Evolutionary conservation across 2,329 filamentous ascomycete genomes (phyloP).

Genomic region (Arthrobotrys musiformis): DNA sequence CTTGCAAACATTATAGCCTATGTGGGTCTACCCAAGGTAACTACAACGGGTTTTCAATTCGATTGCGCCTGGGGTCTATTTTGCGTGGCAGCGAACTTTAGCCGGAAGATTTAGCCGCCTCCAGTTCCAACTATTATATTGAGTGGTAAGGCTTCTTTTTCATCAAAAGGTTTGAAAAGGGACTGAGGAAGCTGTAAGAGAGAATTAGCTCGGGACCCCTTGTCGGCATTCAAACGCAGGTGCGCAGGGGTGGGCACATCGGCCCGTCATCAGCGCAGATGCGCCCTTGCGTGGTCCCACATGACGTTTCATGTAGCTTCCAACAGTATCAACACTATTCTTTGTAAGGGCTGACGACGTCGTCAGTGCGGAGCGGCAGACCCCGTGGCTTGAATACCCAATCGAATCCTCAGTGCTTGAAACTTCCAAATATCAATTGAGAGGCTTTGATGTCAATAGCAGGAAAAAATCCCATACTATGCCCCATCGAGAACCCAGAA

Average conservation of each 20-base stretch:
- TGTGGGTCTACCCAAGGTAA: slow-evolving; percentile 37
- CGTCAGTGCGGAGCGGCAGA: neutral
- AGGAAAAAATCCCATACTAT: neutral
- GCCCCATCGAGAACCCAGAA: neutral
- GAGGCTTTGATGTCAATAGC: neutral
- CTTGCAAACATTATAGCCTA: slow-evolving; percentile 30
- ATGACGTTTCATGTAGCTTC: slow-evolving; percentile 42
- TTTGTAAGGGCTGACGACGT: slow-evolving; percentile 8
- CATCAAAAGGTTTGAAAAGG: neutral
- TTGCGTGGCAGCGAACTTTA: slow-evolving; percentile 17
- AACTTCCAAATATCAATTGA: neutral
- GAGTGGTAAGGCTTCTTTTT: slow-evolving; percentile 12
- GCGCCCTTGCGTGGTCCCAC: slow-evolving; percentile 44
- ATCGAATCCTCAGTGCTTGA: neutral
- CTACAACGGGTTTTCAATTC: neutral
- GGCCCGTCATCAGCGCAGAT: slow-evolving; percentile 54
- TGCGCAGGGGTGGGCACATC: slow-evolving; percentile 54
- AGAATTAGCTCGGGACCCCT: slow-evolving; percentile 24
- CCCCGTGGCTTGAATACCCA: neutral
- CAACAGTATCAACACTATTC: slow-evolving; percentile 35
- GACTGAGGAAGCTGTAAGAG: neutral
- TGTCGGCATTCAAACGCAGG: slow-evolving; percentile 50
- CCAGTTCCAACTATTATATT: slow-evolving; percentile 5
- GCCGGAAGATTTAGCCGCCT: slow-evolving; percentile 47
- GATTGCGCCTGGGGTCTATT: slow-evolving; percentile 23